These are phyloP conservation scores for Phytophthora niederhauseri DNA, from an alignment of 352 stramenopile species.

Conservation along the genomic window DNA sequence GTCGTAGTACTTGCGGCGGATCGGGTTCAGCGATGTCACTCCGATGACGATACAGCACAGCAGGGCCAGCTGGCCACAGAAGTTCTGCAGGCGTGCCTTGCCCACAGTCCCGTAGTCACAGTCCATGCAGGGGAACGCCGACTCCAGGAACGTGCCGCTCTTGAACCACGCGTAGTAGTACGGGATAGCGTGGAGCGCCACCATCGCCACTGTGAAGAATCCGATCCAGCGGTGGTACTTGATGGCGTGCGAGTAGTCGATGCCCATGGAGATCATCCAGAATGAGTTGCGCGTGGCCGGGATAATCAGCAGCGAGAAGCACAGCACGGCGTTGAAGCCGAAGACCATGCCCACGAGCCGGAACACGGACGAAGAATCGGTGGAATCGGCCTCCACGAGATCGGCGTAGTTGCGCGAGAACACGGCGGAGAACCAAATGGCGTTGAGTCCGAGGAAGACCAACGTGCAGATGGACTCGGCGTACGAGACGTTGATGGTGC, in stretches of 20 bases:
- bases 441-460: constrained; percentile 76
- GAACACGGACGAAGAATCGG: constrained; percentile 51
- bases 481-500: constrained; percentile 78
- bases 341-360: constrained; percentile 62
- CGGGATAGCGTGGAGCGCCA: constrained; percentile 64
- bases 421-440: constrained; percentile 82
- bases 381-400: constrained; percentile 54
- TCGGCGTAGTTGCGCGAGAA: constrained; percentile 69
- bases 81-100: constrained; percentile 76
- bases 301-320: constrained; percentile 67
- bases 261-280: constrained; percentile 84
- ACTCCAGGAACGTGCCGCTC: constrained; percentile 57
- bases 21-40: constrained; percentile 68
- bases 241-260: constrained; percentile 88
- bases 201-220: constrained; percentile 68
- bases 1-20: constrained; percentile 83
- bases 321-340: constrained; percentile 79
- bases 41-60: constrained; percentile 78
- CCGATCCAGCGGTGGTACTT: constrained; percentile 91
- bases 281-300: constrained; percentile 78
- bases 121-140: constrained; percentile 65
- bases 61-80: constrained; percentile 73
- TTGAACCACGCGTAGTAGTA: constrained; percentile 81
- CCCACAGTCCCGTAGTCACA: constrained; percentile 73
- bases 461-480: constrained; percentile 72